Percentiles rank a stretch among this genome's conserved stretches.
These are phyloP conservation scores for Pleurotus pulmonarius DNA, from an alignment of 768 basidiomycete species.

Conservation along the genomic window DNA sequence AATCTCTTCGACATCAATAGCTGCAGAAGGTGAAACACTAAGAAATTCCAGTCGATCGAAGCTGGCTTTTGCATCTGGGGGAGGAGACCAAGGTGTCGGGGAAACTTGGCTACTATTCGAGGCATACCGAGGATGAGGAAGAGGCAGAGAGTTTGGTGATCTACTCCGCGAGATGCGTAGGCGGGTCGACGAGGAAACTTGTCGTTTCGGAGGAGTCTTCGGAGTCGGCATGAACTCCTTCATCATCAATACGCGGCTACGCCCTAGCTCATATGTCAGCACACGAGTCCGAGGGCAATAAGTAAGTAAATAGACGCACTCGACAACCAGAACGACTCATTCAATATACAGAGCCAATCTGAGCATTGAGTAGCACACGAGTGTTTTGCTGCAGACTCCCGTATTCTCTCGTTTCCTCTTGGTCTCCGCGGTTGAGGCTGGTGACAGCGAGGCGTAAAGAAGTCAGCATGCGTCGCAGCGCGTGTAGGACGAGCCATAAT, in stretches of 20 bases:
- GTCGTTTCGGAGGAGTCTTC: constrained; percentile 1
- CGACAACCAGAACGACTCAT: constrained; percentile 46
- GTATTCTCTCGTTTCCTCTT: constrained; percentile 52
- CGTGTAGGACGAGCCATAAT: constrained; percentile 26
- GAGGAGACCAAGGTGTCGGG: background rate
- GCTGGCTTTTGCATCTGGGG: background rate
- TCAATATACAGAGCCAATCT: constrained; percentile 44
- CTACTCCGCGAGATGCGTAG: constrained; percentile 2
- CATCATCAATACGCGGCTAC: constrained; percentile 32
- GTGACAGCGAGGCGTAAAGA: constrained; percentile 55
- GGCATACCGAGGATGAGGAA: background rate
- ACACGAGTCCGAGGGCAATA: background rate
- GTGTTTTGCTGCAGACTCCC: constrained; percentile 9
- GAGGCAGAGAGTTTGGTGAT: background rate
- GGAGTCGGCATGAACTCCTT: constrained; percentile 22
- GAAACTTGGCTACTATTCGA: background rate
- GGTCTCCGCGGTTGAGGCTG: constrained; percentile 50
- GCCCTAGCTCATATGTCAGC: constrained; percentile 18
- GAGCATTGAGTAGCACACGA: constrained; percentile 33
- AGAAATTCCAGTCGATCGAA: background rate
- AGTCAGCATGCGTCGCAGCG: constrained; percentile 36
- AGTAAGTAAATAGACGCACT: constrained; percentile 30
- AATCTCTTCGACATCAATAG: constrained; percentile 32
- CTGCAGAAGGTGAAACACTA: background rate
- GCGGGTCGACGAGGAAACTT: background rate